Base-by-base conservation (phyloP, 179 eudicot genomes). In the Camellia oleifera region DNA sequence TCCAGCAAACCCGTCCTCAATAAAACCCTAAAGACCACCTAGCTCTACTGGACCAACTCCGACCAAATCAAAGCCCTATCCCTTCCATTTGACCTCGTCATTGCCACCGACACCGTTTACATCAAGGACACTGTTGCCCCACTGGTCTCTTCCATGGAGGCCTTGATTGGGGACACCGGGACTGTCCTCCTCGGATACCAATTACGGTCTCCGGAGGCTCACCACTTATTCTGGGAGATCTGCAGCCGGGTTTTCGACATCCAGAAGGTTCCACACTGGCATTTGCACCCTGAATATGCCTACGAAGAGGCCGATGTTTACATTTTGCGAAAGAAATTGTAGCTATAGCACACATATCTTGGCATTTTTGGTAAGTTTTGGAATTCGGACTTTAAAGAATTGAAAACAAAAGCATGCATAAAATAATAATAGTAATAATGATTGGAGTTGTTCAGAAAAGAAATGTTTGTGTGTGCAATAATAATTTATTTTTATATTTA, bases 221-320 rank as follows among this genome's bases (percentile, higher is more conserved):
- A 94, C 79, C 18, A 40, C 78, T 0, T 90, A 86, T 94, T 94
- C 53, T 94, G 98, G 98, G 93, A 87, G 58, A 66, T 88, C 56
- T 88, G 83, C 54, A 80, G 64, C 14, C 76, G 76, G 71, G 88
- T 88, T 66, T 94, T 94, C 20, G 87, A 88, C 67, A 79, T 90
- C 54, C 84, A 91, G 85, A 91, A 84, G 84, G 90, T 94, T 6
- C 90, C 90, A 1, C 90, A 89, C 15, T 90, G 91, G 82, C 86
- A 94, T 82, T 88, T 94, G 90, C 97, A 94, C 77, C 92, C 88
- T 0, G 97, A 94, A 44, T 94, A 94, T 52, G 89, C 90, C 4
- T 94, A 85, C 56, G 97, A 94, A 69, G 32, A 26, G 32, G 32
- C 32, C 32, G 32, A 26, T 26, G 32, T 26, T 26, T 26, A 26